Base-by-base conservation (phyloP, 805 yeast genomes). In the Candida peoriensis region DNA sequence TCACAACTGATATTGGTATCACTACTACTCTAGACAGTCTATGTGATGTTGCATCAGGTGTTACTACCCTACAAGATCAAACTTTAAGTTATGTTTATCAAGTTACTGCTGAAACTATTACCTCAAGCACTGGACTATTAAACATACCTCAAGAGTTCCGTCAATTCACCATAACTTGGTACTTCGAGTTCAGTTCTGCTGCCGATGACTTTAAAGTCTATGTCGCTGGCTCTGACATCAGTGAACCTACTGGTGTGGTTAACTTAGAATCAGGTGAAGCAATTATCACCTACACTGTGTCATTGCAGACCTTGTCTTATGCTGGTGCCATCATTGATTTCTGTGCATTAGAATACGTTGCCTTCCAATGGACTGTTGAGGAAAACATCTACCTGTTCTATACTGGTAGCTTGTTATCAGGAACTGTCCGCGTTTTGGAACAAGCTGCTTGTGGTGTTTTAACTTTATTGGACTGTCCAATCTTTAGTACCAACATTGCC, bases 251-350 rank as follows among this genome's bases (percentile, higher is more conserved):
- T 18, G 51, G 46, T 12, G 4, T 20, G 6, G 49, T 40, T 8
- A 47, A 47, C 37, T 30, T 44, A 16, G 42, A 42, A 18, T 34
- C 42, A n/a, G 47, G 47, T 34, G 20, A 43, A 4, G 38, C 40
- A 24, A 23, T 40, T 20, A 32, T 35, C 4, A 18, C 37, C 6
- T 47, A 47, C 19, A 21, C 19, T 4, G 41, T 39, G 8, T 21
- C 31, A 5, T 16, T 37, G 24, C 33, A 41, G 4, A 3, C 13
- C 8, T 24, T 28, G 2, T 20, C 36, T 13, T 27, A 21, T 16
- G 5, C 28, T 14, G 32, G 28, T 20, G n/a, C 32, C 6, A 13
- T 33, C 12, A 7, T 23, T 11, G n/a, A 21, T 12, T 22, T 20
- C 32, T 33, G 36, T 26, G 13, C 21, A 15, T 5, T 28, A 9